Evolutionary conservation across 768 basidiomycete genomes (phyloP).

Genomic region (Amanita pallidorosea): DNA sequence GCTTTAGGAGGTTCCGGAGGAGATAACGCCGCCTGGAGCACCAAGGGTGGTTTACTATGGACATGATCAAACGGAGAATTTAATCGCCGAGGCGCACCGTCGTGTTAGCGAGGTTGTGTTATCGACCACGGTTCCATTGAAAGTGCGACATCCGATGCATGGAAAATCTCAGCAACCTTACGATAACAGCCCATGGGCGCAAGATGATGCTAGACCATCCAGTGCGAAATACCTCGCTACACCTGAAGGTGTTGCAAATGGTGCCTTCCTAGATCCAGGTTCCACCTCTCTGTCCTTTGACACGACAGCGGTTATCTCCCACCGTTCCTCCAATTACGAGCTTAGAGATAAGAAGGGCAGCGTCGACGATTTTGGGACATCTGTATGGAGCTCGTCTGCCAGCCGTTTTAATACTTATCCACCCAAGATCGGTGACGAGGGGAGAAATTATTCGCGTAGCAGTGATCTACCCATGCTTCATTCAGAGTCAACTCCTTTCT

Average conservation of each 20-base stretch:
- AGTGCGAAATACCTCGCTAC: conserved; percentile 16
- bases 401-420: conserved; percentile 65
- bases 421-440: conserved; percentile 15
- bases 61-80: conserved; percentile 47
- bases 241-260: conserved; percentile 17
- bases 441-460: conserved; percentile 12
- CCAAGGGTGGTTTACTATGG: conserved; percentile 63
- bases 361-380: conserved; percentile 35
- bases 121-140: conserved; percentile 24
- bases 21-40: conserved; percentile 71
- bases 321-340: conserved; percentile 9
- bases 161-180: background rate
- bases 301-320: conserved; percentile 7
- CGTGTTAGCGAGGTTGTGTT: conserved; percentile 43
- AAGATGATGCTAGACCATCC: background rate
- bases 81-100: conserved; percentile 53
- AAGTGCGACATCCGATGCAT: conserved; percentile 4
- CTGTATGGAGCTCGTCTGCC: conserved; percentile 17
- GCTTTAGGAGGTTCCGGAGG: conserved; percentile 65
- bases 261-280: conserved; percentile 17
- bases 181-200: background rate
- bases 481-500: conserved; percentile 20
- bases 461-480: conserved; percentile 19
- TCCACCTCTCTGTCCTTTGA: conserved; percentile 6
- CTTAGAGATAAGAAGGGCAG: conserved; percentile 8